phyloP scores from a whole-genome alignment of 306 rosid genomes.

The Fragaria iinumae region DNA sequence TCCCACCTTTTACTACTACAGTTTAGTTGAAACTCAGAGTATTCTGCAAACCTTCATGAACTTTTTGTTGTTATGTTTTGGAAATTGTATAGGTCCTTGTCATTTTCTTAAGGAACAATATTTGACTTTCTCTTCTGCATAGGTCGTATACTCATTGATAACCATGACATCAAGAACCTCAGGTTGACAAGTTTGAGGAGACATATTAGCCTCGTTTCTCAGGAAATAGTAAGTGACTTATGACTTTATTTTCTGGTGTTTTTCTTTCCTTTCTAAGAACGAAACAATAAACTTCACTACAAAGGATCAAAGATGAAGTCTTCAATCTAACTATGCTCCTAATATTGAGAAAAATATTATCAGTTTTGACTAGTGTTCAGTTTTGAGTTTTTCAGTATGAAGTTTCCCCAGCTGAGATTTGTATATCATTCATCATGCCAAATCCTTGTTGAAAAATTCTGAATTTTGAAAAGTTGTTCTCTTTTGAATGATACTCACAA shows the following conservation, averaged over 20 bases:
- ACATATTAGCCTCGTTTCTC: slow-evolving; percentile 80
- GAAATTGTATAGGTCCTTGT: neutral
- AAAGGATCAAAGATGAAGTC: neutral
- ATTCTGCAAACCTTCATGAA: neutral
- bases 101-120: neutral
- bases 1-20: neutral
- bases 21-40: neutral
- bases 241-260: slow-evolving; percentile 13
- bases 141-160: slow-evolving; percentile 71
- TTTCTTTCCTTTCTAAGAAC: neutral
- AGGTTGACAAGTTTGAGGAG: slow-evolving; percentile 64
- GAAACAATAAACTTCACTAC: neutral
- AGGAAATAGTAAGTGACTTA: slow-evolving; percentile 65
- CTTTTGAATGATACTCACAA: neutral
- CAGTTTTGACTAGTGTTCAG: slow-evolving; percentile 16
- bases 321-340: neutral
- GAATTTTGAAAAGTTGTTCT: neutral
- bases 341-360: neutral
- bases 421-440: neutral
- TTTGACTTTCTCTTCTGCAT: slow-evolving; percentile 27
- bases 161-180: slow-evolving; percentile 50
- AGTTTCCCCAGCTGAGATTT: neutral
- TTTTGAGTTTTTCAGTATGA: slow-evolving; percentile 22
- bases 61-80: neutral
- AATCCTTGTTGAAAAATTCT: neutral